phyloP scores from a whole-genome alignment of 140 eudicot species.

The Cichorium intybus region DNA sequence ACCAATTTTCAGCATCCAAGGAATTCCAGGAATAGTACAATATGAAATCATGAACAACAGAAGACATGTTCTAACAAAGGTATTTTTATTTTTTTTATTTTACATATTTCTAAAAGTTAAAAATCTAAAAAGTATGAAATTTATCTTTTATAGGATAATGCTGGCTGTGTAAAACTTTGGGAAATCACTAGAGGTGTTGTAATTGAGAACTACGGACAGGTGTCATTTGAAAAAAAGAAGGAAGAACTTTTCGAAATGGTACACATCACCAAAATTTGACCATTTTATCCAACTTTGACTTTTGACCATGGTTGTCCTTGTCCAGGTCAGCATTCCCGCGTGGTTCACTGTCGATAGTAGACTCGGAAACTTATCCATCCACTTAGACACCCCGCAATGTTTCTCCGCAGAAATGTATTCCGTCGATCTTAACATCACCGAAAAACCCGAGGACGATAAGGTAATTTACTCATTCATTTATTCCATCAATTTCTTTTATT shows the following conservation, averaged over 20 bases:
- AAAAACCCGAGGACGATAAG: constrained; percentile 97
- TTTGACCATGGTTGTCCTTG: constrained; percentile 21
- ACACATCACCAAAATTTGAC: constrained; percentile 4
- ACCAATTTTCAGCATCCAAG: constrained; percentile 70
- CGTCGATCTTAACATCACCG: constrained; percentile 71
- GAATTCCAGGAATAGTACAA: constrained; percentile 88
- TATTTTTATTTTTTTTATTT: constrained; percentile 2
- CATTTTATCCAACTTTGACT: neutral
- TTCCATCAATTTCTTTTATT: neutral
- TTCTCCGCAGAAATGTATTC: constrained; percentile 98
- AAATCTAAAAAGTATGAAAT: neutral
- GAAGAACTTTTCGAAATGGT: constrained; percentile 98
- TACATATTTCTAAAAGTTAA: neutral
- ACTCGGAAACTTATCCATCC: constrained; percentile 92
- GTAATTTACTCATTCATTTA: constrained; percentile 26
- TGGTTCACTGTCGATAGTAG: constrained; percentile 93
- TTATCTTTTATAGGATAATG: constrained; percentile 65
- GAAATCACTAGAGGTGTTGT: constrained; percentile 92
- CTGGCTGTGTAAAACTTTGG: constrained; percentile 91
- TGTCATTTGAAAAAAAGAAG: constrained; percentile 79
- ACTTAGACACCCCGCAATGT: constrained; percentile 95
- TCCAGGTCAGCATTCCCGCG: constrained; percentile 93
- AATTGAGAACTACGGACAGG: constrained; percentile 80
- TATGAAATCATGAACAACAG: constrained; percentile 87
- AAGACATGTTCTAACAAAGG: constrained; percentile 95